phyloP scores from a whole-genome alignment of 2,329 filamentous ascomycete species.

The Cercospora beticola region DNA sequence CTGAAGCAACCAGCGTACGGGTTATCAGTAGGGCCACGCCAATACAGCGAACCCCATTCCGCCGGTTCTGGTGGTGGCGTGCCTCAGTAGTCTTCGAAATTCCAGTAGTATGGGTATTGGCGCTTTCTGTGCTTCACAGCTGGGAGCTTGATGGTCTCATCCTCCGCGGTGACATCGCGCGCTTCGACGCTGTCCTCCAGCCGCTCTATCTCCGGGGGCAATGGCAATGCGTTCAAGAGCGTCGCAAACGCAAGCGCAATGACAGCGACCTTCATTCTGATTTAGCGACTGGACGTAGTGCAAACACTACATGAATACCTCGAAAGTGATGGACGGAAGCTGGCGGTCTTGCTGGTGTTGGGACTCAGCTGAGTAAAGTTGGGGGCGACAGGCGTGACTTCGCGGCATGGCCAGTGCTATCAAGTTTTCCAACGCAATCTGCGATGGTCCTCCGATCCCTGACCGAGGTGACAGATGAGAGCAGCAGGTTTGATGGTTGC shows the following conservation, averaged over 20 bases:
- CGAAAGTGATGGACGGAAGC: not conserved
- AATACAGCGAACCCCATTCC: not conserved
- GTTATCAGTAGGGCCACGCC: not conserved
- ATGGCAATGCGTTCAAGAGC: not conserved
- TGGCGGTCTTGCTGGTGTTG: not conserved
- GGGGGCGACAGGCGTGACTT: not conserved
- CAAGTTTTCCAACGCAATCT: not conserved
- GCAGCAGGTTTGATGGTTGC: not conserved
- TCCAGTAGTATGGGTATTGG: not conserved
- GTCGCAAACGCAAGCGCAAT: not conserved
- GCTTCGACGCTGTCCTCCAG: not conserved
- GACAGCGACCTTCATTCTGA: not conserved
- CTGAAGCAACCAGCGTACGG: not conserved
- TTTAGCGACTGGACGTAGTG: not conserved
- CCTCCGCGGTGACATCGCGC: not conserved
- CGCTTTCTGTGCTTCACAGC: not conserved
- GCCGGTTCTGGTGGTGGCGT: not conserved
- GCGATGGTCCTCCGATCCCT: not conserved
- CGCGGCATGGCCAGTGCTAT: not conserved
- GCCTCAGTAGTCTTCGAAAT: not conserved
- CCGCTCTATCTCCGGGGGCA: not conserved
- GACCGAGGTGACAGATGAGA: not conserved
- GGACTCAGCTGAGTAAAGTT: not conserved
- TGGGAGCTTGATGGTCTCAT: not conserved
- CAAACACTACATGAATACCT: not conserved